A percentile compares a stretch with the other conserved stretches of the same genome.
These are phyloP conservation scores for Dioscorea dumetorum DNA, from an alignment of 106 monocot genomes.

Conservation along the genomic window DNA sequence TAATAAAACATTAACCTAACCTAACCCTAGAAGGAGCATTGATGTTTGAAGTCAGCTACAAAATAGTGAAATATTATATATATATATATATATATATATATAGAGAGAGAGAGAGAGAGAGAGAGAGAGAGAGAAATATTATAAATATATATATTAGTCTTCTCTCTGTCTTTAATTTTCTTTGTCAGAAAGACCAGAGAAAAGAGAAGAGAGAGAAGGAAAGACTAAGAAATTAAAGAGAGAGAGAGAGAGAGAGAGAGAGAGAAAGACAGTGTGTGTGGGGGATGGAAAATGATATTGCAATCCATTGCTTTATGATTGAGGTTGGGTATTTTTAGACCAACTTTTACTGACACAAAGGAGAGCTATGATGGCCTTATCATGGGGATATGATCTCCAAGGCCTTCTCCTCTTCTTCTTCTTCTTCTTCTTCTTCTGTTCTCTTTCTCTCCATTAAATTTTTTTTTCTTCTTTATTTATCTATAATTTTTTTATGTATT, in stretches of 20 bases:
- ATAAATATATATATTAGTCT: too few relatives aligned
- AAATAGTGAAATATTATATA: background rate
- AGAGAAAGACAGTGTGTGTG: background rate
- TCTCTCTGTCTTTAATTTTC: background rate
- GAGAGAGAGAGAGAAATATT: too few relatives aligned
- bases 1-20: background rate
- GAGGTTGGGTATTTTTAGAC: constrained; percentile 5
- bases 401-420: background rate
- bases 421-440: background rate
- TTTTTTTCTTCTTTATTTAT: background rate
- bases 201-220: constrained; percentile 1
- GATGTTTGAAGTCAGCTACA: background rate
- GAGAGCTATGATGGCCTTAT: constrained; percentile 10
- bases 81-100: too few relatives aligned
- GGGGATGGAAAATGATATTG: constrained; percentile 10
- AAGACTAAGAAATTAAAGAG: background rate
- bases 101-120: too few relatives aligned
- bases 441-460: background rate
- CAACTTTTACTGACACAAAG: constrained; percentile 8
- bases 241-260: background rate
- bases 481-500: background rate
- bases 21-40: background rate
- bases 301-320: constrained; percentile 27
- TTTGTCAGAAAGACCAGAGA: constrained; percentile 5
- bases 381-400: constrained; percentile 5